phyloP scores from a whole-genome alignment of 2,329 filamentous ascomycete genomes.

The Penicillium sclerotigenum region DNA sequence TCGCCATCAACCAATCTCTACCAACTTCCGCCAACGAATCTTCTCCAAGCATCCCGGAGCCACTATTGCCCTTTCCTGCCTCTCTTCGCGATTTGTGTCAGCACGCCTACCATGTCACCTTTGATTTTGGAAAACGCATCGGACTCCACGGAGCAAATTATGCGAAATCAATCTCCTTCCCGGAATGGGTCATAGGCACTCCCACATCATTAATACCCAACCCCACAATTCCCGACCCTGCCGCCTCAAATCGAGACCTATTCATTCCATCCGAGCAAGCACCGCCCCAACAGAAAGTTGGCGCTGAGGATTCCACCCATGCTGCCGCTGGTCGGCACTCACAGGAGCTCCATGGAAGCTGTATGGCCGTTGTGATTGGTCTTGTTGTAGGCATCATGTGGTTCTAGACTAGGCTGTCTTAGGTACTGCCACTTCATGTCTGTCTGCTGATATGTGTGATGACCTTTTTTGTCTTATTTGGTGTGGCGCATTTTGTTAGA shows the following conservation, averaged over 20 bases:
- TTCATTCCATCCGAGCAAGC: not conserved
- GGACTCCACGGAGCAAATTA: slow-evolving; percentile 2
- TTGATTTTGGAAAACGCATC: slow-evolving; percentile 11
- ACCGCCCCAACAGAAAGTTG: slow-evolving; percentile 8
- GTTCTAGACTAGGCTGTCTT: slow-evolving; percentile 24
- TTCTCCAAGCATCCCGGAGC: not conserved
- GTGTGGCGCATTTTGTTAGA: slow-evolving; percentile 5
- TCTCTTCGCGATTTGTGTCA: slow-evolving; percentile 27
- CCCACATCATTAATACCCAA: not conserved
- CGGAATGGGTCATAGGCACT: not conserved
- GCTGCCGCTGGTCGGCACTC: slow-evolving; percentile 25
- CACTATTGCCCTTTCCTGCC: slow-evolving; percentile 8
- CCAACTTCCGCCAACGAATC: slow-evolving; percentile 10
- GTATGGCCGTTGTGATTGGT: slow-evolving; percentile 39
- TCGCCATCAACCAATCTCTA: slow-evolving; percentile 12
- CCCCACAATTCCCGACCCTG: not conserved
- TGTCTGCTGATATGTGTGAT: slow-evolving; percentile 16
- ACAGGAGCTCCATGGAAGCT: slow-evolving; percentile 33
- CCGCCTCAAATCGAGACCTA: not conserved
- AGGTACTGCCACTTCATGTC: not conserved
- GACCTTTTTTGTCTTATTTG: slow-evolving; percentile 13
- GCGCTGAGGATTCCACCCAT: slow-evolving; percentile 24
- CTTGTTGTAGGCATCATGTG: slow-evolving; percentile 38
- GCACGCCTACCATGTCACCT: slow-evolving; percentile 31
- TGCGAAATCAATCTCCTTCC: slow-evolving; percentile 1